Conservation (phyloP, 164 flowering plant genomes). For the Stephania cephalantha region DNA sequence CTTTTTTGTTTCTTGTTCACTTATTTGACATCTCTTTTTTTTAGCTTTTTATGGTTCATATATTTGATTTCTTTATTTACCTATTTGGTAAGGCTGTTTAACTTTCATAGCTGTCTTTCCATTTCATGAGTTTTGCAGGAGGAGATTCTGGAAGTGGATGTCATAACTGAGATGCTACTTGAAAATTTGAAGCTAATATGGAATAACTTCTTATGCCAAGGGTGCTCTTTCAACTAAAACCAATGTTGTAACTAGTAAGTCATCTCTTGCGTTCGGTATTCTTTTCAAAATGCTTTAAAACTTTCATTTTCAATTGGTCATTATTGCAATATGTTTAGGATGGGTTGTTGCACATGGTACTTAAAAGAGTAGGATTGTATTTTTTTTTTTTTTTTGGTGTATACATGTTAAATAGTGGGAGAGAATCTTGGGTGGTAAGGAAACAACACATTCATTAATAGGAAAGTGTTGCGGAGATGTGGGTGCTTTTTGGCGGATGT, state of each 20-base stretch:
- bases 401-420: too few species aligned
- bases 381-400: too few species aligned
- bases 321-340: too few species aligned
- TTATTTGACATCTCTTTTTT: background rate
- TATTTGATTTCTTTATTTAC: background rate
- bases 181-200: constrained; percentile 37
- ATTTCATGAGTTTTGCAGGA: constrained; percentile 20
- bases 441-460: too few species aligned
- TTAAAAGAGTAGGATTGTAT: too few species aligned
- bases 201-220: constrained; percentile 33
- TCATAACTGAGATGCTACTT: constrained; percentile 24
- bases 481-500: too few species aligned
- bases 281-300: background rate
- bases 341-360: too few species aligned
- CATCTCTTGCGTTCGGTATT: background rate
- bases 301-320: too few species aligned
- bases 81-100: background rate
- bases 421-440: too few species aligned
- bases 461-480: too few species aligned
- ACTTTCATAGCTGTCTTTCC: background rate
- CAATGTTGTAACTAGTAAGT: background rate
- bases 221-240: constrained; percentile 10
- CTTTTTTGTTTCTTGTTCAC: background rate
- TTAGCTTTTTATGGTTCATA: too few species aligned
- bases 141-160: constrained; percentile 10